A percentile compares a stretch with the other conserved stretches of the same genome.
These are phyloP conservation scores for Excoecaria agallocha DNA, from an alignment of 345 rosid species.

Conservation along the genomic window DNA sequence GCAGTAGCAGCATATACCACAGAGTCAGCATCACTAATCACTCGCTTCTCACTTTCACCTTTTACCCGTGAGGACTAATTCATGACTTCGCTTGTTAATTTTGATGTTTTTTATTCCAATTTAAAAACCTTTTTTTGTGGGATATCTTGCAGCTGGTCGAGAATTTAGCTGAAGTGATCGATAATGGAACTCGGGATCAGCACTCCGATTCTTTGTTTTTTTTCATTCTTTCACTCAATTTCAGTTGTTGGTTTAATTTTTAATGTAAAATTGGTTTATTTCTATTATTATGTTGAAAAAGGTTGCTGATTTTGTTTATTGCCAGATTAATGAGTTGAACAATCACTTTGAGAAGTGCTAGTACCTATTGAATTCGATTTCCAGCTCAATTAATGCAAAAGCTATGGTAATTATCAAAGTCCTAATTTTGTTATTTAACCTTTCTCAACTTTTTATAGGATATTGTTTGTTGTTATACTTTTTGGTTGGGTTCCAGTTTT, in stretches of 20 bases:
- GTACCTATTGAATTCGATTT: slow-evolving; percentile 74
- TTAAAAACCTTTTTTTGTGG: neutral
- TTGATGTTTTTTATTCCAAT: neutral
- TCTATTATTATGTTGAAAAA: slow-evolving; percentile 14
- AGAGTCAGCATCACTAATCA: slow-evolving; percentile 70
- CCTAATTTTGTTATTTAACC: neutral
- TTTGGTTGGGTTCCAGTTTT: neutral
- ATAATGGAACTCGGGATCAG: slow-evolving; percentile 75
- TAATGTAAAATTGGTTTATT: no score
- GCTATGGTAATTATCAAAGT: slow-evolving; percentile 47
- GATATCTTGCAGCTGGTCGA: slow-evolving; percentile 54
- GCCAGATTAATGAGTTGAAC: slow-evolving; percentile 64
- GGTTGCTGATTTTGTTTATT: slow-evolving; percentile 11
- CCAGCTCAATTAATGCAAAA: slow-evolving; percentile 58
- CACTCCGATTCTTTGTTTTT: slow-evolving; percentile 66
- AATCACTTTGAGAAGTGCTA: slow-evolving; percentile 86
- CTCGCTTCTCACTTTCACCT: slow-evolving; percentile 90
- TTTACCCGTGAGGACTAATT: slow-evolving; percentile 38
- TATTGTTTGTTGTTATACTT: neutral
- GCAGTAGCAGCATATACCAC: slow-evolving; percentile 32
- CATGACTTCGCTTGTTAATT: neutral
- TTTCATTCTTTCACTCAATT: neutral
- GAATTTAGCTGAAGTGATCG: slow-evolving; percentile 62
- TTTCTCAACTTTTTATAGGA: neutral
- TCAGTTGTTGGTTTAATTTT: neutral